Evolutionary conservation across 257 asterid species (phyloP).

Genomic region (Solanum sparsipilum): DNA sequence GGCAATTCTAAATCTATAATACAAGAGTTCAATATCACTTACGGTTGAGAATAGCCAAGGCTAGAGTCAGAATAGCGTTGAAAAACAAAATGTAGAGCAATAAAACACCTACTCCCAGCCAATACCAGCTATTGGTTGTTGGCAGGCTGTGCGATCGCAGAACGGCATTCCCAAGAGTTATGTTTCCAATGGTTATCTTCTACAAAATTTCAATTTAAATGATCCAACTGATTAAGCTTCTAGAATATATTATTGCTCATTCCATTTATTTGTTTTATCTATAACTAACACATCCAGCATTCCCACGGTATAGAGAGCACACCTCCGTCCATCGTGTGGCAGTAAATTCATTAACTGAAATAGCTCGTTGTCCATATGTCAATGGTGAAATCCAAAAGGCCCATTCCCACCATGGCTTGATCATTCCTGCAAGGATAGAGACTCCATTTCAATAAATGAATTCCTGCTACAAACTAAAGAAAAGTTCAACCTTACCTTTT

Average conservation of each 20-base stretch:
- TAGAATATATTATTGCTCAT: not conserved
- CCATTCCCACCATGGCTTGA: conserved; percentile 94
- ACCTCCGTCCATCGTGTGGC: conserved; percentile 83
- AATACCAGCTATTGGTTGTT: conserved; percentile 47
- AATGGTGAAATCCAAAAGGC: conserved; percentile 87
- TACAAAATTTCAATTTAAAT: conserved; percentile 20
- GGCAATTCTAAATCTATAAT: not conserved
- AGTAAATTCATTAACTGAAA: conserved; percentile 74
- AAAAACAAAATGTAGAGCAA: conserved; percentile 55
- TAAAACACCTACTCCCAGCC: conserved; percentile 70
- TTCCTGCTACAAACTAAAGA: not conserved
- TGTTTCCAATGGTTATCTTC: conserved; percentile 32
- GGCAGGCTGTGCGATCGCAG: conserved; percentile 61
- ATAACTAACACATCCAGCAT: not conserved
- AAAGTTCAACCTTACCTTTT: conserved; percentile 30
- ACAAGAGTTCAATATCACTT: conserved; percentile 15
- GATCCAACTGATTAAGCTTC: not conserved
- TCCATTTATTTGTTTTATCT: not conserved
- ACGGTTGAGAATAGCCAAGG: conserved; percentile 64
- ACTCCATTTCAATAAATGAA: not conserved
- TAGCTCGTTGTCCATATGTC: conserved; percentile 73
- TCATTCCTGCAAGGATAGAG: conserved; percentile 44
- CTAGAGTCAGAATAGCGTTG: conserved; percentile 48
- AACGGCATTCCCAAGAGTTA: conserved; percentile 39
- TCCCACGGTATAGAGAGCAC: conserved; percentile 2